Base-by-base conservation (phyloP, 2,329 filamentous ascomycete genomes). In the Alternaria metachromatica region DNA sequence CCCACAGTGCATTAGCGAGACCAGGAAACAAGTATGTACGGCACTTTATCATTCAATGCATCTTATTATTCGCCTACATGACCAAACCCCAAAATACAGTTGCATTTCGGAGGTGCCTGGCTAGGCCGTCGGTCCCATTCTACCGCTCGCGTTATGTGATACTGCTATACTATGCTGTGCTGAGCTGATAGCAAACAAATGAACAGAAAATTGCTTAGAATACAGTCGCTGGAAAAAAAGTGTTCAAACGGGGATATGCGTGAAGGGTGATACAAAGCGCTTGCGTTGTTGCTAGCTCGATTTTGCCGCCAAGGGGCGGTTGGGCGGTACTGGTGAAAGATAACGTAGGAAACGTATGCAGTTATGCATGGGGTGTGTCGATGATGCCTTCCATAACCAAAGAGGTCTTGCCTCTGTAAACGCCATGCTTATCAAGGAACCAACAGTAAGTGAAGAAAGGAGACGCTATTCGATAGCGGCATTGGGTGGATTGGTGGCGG, bases 211-310 rank as follows among this genome's bases (percentile, higher is more conserved):
- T 33, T 60, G 49, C 54, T 25, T 66, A 60, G 37, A 62, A 54
- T 66, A 68, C 59, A 63, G 50, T 55, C 21, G 45, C 45, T 55
- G 63, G 37, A 60, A 65, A 46, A 46, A 49, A 68, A 53, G 56
- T 58, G 56, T 56, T 68, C 62, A 49, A 64, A 64, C 65, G 55
- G 57, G 65, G 67, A 57, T 68, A 67, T 69, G 63, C 62, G 58
- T 57, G 45, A 63, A 64, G 59, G 64, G 66, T 72, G 54, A 59
- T 69, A 72, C 65, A 71, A 60, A 71, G 69, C 72, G 70, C 68
- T 71, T 74, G 67, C 61, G 63, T 64, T 59, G 45, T 62, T 44
- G 65, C 49, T 33, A 23, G 70, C 65, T 63, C 43, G 54, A 25
- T 58, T 50, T 67, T 66, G 67, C 64, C 70, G 65, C 70, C 62